Evolutionary conservation across 257 asterid species (phyloP).

Genomic region (Nicotiana sylvestris): DNA sequence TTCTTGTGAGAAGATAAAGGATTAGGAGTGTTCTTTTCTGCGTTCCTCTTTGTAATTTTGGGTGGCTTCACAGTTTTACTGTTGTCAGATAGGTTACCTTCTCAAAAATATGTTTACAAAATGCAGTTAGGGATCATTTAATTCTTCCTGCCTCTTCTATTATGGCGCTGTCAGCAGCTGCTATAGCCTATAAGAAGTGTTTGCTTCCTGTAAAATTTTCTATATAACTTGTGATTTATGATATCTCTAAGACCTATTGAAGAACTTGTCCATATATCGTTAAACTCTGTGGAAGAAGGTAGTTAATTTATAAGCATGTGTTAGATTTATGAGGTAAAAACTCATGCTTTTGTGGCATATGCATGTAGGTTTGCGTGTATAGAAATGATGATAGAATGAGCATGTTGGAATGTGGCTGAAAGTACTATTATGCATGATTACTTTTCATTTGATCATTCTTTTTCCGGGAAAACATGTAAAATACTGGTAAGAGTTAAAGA

Average conservation of each 20-base stretch:
- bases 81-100: too few relatives aligned
- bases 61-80: too few relatives aligned
- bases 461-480: background rate
- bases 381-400: background rate
- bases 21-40: too few relatives aligned
- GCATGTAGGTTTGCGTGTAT: background rate
- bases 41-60: too few relatives aligned
- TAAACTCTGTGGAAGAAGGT: background rate
- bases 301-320: background rate
- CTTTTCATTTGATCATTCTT: background rate
- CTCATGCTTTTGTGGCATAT: background rate
- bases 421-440: background rate
- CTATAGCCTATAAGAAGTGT: background rate
- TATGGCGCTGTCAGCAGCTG: background rate
- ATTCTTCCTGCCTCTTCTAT: background rate
- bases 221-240: background rate
- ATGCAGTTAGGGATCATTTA: background rate
- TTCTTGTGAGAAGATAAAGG: too few relatives aligned
- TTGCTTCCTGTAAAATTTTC: background rate
- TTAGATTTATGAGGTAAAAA: background rate
- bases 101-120: background rate
- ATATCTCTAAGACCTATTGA: background rate
- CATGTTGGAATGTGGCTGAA: slow-evolving; percentile 1
- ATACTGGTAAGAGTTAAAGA: background rate
- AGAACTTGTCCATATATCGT: background rate